Conservation (phyloP, 371 early-diverging fungal species). For the Saksenaea oblongispora region DNA sequence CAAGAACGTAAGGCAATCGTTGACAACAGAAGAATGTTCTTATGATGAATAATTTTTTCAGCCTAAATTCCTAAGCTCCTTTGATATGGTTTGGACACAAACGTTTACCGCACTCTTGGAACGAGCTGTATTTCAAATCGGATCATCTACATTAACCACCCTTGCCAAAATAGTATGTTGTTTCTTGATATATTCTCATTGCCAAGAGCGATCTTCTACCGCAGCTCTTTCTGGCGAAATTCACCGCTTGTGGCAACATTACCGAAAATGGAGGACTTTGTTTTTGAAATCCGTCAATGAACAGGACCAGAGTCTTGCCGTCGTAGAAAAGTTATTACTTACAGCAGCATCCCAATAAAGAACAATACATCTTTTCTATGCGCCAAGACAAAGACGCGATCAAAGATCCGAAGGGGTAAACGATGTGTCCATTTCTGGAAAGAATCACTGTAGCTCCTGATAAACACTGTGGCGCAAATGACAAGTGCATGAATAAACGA, state of each 20-base stretch:
- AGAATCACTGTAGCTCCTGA: neutral
- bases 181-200: neutral
- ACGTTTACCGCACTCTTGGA: slow-evolving; percentile 15
- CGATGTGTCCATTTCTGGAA: neutral
- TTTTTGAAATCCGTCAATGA: neutral
- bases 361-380: neutral
- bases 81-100: slow-evolving; percentile 13
- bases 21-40: neutral
- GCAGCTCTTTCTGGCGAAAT: neutral
- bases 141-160: neutral
- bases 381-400: neutral
- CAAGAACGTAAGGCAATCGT: neutral
- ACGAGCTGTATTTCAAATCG: slow-evolving; percentile 15
- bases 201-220: neutral
- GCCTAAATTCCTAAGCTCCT: slow-evolving; percentile 9
- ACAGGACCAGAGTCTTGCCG: neutral
- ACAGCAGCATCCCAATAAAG: neutral
- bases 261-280: neutral
- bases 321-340: neutral
- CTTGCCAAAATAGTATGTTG: neutral
- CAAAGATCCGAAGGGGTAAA: neutral
- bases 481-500: neutral
- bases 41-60: neutral
- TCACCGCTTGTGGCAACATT: neutral
- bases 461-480: neutral